phyloP scores from a whole-genome alignment of 768 basidiomycete species.

The Tulasnella sp. region DNA sequence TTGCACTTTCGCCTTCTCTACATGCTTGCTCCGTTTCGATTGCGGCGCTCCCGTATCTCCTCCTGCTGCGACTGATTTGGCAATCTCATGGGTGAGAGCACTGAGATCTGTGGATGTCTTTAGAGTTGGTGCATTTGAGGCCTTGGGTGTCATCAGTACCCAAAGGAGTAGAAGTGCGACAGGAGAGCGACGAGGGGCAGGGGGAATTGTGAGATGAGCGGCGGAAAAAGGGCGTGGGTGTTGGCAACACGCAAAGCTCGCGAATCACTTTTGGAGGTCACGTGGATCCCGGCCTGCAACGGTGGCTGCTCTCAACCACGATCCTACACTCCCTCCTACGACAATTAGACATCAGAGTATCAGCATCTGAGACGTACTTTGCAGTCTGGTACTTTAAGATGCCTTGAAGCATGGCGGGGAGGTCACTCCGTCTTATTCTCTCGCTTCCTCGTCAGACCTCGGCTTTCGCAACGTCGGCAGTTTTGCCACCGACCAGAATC shows the following conservation, averaged over 20 bases:
- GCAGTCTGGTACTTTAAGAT: neutral
- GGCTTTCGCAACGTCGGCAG: no score
- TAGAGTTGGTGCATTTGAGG: neutral
- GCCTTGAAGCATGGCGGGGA: neutral
- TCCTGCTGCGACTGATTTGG: constrained; percentile 4
- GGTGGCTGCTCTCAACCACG: neutral
- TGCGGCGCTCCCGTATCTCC: neutral
- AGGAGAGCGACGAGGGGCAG: neutral
- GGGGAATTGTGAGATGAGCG: neutral
- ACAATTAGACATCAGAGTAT: neutral
- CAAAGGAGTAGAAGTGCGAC: neutral
- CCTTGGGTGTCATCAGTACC: constrained; percentile 6
- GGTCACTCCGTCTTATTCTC: neutral
- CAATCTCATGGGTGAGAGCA: constrained; percentile 2
- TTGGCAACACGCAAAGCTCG: neutral
- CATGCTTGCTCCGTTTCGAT: constrained; percentile 16
- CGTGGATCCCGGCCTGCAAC: neutral
- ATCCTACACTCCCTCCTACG: neutral
- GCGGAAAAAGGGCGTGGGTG: constrained; percentile 4
- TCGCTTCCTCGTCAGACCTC: no score
- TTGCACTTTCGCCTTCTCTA: constrained; percentile 19
- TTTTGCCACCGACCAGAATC: no score
- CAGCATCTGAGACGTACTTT: neutral
- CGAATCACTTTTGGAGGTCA: neutral
- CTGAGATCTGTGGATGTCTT: constrained; percentile 7